Percentiles rank a stretch among this genome's conserved stretches.
phyloP scores from a whole-genome alignment of 495 filamentous ascomycete species.

The Elasticomyces elasticus region DNA sequence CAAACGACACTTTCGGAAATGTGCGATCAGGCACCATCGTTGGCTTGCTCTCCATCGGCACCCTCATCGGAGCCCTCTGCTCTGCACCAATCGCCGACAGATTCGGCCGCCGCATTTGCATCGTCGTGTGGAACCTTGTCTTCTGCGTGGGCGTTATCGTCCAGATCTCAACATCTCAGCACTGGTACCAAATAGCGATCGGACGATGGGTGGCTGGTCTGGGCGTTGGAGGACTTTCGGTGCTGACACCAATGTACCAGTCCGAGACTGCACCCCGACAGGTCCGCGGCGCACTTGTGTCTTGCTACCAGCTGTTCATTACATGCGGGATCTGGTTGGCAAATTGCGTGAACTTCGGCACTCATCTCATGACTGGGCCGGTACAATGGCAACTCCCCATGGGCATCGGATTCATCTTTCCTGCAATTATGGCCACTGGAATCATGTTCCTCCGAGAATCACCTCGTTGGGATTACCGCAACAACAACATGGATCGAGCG shows the following conservation, averaged over 20 bases:
- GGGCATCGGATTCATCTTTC: constrained; percentile 69
- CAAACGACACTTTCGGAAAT: constrained; percentile 21
- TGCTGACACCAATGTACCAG: constrained; percentile 29
- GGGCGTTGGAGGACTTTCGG: constrained; percentile 27
- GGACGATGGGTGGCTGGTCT: constrained; percentile 29
- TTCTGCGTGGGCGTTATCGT: constrained; percentile 29
- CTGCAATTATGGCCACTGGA: constrained; percentile 58
- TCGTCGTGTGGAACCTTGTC: constrained; percentile 24
- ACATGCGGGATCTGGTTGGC: constrained; percentile 77
- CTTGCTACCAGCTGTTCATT: constrained; percentile 77
- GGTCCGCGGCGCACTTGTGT: constrained; percentile 26
- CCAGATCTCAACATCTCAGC: constrained; percentile 24
- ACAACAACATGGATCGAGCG: constrained; percentile 39
- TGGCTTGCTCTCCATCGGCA: constrained; percentile 31
- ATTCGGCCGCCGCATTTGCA: constrained; percentile 26
- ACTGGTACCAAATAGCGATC: constrained; percentile 29
- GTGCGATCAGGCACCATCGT: constrained; percentile 28
- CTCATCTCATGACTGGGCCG: constrained; percentile 42
- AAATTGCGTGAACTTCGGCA: constrained; percentile 74
- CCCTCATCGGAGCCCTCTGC: constrained; percentile 25
- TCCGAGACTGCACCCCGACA: constrained; percentile 27
- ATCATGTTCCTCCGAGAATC: constrained; percentile 31
- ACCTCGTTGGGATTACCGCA: constrained; percentile 32
- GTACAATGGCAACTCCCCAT: constrained; percentile 72
- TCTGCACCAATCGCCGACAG: constrained; percentile 27